These are phyloP conservation scores for Pestalotiopsis fici DNA, from an alignment of 2,329 filamentous ascomycete genomes.

Conservation along the genomic window DNA sequence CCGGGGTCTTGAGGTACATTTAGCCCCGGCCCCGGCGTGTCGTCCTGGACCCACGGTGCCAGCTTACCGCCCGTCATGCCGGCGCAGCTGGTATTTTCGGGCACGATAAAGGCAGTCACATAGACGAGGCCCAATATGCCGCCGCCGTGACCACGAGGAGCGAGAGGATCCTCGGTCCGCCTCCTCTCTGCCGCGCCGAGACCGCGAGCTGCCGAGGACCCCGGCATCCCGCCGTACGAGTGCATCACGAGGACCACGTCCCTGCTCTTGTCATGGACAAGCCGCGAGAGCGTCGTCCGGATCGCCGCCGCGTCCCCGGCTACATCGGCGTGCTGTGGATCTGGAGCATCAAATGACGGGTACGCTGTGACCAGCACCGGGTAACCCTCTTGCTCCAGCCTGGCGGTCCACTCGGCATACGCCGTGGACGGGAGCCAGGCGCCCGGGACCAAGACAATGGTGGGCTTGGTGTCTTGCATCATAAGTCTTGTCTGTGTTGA, in stretches of 20 bases:
- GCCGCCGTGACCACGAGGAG: neutral
- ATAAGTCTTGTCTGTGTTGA: neutral
- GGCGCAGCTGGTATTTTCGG: neutral
- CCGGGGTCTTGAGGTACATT: neutral
- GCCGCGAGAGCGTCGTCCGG: conserved; percentile 11
- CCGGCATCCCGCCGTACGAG: conserved; percentile 20
- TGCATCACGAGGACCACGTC: conserved; percentile 17
- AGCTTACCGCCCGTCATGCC: neutral
- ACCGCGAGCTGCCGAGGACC: neutral
- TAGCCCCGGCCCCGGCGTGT: neutral
- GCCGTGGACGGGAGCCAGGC: neutral
- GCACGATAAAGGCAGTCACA: neutral
- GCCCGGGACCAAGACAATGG: neutral
- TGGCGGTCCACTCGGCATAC: neutral
- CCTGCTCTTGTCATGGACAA: conserved; percentile 11
- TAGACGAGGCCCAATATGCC: neutral
- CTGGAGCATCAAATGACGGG: neutral
- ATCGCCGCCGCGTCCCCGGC: conserved; percentile 10
- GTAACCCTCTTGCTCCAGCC: neutral
- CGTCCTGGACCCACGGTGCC: neutral
- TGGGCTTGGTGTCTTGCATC: neutral
- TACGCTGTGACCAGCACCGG: neutral
- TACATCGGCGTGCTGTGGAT: neutral
- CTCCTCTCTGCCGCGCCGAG: neutral
- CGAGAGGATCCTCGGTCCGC: neutral